Evolutionary conservation across 2,329 filamentous ascomycete genomes (phyloP).

Genomic region (Pseudogymnoascus sp.): DNA sequence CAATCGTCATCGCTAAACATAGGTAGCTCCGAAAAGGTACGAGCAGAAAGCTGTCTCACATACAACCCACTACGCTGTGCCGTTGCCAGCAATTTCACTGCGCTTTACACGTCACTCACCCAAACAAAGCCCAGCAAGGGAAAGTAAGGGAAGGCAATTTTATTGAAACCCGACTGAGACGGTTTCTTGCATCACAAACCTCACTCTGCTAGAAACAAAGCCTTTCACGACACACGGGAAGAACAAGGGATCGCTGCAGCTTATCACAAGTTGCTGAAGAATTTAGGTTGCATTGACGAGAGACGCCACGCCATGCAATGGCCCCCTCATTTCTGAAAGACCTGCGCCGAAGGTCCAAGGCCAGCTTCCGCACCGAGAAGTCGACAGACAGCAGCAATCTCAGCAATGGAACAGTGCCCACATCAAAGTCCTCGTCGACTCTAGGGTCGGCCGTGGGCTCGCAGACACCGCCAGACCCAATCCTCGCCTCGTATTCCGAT

Average conservation of each 20-base stretch:
- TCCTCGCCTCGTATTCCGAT: slow-evolving; percentile 60
- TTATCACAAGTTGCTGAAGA: background rate
- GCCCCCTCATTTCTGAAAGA: slow-evolving; percentile 65
- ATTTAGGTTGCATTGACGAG: slow-evolving; percentile 1
- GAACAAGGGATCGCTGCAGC: background rate
- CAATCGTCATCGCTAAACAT: slow-evolving; percentile 5
- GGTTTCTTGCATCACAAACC: background rate
- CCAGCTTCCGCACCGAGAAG: slow-evolving; percentile 62
- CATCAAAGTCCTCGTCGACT: slow-evolving; percentile 57
- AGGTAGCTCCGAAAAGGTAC: slow-evolving; percentile 4
- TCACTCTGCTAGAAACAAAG: background rate
- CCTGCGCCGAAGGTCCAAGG: slow-evolving; percentile 68
- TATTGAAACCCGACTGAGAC: background rate
- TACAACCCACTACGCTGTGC: background rate
- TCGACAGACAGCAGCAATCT: slow-evolving; percentile 57
- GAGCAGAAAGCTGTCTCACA: background rate
- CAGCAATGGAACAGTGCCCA: slow-evolving; percentile 52
- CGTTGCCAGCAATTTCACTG: background rate
- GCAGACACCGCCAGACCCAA: slow-evolving; percentile 68
- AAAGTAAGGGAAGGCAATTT: background rate
- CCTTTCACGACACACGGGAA: background rate
- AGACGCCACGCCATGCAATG: slow-evolving; percentile 33
- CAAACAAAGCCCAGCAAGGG: background rate
- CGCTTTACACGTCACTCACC: slow-evolving; percentile 1
- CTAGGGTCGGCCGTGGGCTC: slow-evolving; percentile 57